These are phyloP conservation scores for Hippophae rhamnoides DNA, from an alignment of 306 rosid species.

Conservation along the genomic window DNA sequence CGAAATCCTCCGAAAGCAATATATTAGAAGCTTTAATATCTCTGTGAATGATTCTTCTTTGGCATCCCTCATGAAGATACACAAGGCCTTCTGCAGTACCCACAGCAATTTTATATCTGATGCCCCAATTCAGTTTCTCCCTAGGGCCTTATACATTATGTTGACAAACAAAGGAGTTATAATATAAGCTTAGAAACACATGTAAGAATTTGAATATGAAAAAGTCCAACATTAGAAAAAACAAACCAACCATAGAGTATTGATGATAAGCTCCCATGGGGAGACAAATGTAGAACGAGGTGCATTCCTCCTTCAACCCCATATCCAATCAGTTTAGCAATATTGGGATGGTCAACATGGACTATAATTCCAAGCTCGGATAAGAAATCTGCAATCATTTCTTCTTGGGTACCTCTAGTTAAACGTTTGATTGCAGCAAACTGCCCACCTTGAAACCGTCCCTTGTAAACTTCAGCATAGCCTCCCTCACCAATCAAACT, in stretches of 20 bases:
- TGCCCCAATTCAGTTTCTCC: conserved; percentile 69
- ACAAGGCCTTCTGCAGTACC: conserved; percentile 88
- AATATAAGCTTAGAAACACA: conserved; percentile 7
- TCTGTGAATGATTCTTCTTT: conserved; percentile 92
- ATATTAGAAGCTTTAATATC: conserved; percentile 96
- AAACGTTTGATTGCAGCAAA: conserved; percentile 69
- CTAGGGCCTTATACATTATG: conserved; percentile 43
- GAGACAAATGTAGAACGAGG: conserved; percentile 89
- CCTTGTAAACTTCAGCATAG: conserved; percentile 87
- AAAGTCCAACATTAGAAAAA: conserved; percentile 3
- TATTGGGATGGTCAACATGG: conserved; percentile 90
- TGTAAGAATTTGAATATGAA: conserved; percentile 3
- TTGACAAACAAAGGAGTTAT: conserved; percentile 4
- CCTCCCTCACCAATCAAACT: conserved; percentile 97
- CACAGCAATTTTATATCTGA: conserved; percentile 58
- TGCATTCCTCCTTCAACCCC: conserved; percentile 99
- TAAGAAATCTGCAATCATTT: conserved; percentile 92
- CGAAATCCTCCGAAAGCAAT: conserved; percentile 78
- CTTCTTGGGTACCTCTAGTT: conserved; percentile 74
- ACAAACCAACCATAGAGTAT: conserved; percentile 65
- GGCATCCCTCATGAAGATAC: conserved; percentile 89
- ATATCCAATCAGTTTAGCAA: conserved; percentile 85
- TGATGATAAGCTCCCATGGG: conserved; percentile 82
- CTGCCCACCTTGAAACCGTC: conserved; percentile 67
- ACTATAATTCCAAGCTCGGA: conserved; percentile 96